phyloP scores from a whole-genome alignment of 2,329 filamentous ascomycete genomes.

The Coniochaeta hoffmannii region DNA sequence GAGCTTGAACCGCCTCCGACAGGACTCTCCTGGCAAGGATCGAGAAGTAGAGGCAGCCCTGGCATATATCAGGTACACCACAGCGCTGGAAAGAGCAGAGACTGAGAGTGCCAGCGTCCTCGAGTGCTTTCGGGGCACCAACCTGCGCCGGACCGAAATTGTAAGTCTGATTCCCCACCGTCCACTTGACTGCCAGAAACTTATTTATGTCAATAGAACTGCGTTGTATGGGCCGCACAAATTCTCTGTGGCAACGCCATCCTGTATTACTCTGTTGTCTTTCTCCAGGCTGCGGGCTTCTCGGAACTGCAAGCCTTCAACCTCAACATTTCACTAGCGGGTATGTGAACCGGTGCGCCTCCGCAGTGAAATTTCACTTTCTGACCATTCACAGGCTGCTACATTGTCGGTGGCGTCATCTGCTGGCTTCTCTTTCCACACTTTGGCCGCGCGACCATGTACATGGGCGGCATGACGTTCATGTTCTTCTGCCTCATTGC shows the following conservation, averaged over 20 bases:
- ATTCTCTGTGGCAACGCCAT: conserved; percentile 29
- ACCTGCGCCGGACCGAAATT: conserved; percentile 18
- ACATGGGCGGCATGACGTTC: conserved; percentile 28
- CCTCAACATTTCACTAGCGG: conserved; percentile 24
- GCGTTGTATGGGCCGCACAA: conserved; percentile 30
- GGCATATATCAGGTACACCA: conserved; percentile 16
- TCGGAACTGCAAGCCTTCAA: conserved; percentile 26
- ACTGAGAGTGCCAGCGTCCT: conserved; percentile 13
- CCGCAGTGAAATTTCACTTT: too few species aligned
- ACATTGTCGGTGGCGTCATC: conserved; percentile 29
- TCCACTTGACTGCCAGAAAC: not conserved
- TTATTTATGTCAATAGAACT: conserved; percentile 17
- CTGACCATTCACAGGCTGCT: conserved; percentile 24
- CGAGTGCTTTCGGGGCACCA: conserved; percentile 18
- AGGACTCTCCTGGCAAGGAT: conserved; percentile 15
- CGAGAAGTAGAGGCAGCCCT: conserved; percentile 19
- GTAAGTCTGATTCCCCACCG: not conserved
- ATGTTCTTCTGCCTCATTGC: conserved; percentile 29
- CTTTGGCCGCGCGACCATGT: conserved; percentile 30
- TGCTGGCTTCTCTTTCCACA: conserved; percentile 32
- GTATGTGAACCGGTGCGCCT: too few species aligned
- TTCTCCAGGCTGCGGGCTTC: conserved; percentile 30
- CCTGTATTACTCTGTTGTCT: conserved; percentile 27
- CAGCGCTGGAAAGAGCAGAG: conserved; percentile 14
- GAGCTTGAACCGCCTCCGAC: conserved; percentile 16